Evolutionary conservation across 768 basidiomycete species (phyloP).

Genomic region (Kwoniella bestiolae): DNA sequence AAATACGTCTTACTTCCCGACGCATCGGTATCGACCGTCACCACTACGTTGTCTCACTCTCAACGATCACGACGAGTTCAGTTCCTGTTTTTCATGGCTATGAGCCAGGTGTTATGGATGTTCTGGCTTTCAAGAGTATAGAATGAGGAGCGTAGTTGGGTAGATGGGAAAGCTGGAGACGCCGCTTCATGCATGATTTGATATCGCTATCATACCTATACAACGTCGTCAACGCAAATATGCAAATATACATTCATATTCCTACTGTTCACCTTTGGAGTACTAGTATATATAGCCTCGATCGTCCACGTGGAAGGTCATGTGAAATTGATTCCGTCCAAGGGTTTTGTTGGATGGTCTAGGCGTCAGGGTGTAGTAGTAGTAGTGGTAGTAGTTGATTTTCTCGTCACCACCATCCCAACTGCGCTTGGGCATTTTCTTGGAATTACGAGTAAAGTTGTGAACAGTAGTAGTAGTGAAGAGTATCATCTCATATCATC

Average conservation of each 20-base stretch:
- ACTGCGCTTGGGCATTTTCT: constrained; percentile 3
- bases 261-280: too few species aligned
- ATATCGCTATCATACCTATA: background rate
- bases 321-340: background rate
- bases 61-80: constrained; percentile 83
- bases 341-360: background rate
- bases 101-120: constrained; percentile 84
- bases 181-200: background rate
- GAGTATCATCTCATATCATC: too few species aligned
- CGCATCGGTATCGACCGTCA: constrained; percentile 64
- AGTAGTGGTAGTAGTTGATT: too few species aligned
- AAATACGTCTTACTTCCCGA: constrained; percentile 91
- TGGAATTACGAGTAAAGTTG: too few species aligned
- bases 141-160: background rate
- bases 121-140: constrained; percentile 74
- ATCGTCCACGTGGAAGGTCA: background rate
- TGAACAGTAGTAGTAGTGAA: too few species aligned
- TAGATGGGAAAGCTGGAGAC: background rate
- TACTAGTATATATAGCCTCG: too few species aligned
- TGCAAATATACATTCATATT: too few species aligned
- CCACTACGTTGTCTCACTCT: constrained; percentile 71
- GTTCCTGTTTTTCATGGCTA: constrained; percentile 85
- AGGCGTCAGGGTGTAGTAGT: too few species aligned
- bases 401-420: background rate
- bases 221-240: too few species aligned